These are phyloP conservation scores for Suillus cothurnatus DNA, from an alignment of 768 basidiomycete species.

Conservation along the genomic window DNA sequence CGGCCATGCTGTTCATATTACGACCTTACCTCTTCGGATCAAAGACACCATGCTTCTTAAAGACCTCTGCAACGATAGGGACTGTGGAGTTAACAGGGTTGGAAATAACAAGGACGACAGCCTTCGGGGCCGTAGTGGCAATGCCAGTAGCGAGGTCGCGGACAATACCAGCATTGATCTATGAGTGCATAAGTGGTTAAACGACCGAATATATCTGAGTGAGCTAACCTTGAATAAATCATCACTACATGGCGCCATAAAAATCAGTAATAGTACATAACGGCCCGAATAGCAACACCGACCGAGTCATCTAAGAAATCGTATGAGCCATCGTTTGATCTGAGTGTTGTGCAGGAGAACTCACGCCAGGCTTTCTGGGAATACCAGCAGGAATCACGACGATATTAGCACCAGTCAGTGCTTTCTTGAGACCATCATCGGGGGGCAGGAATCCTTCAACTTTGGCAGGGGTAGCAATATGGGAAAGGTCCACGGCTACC, in stretches of 20 bases:
- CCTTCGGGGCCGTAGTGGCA: slow-evolving; percentile 82
- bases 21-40: slow-evolving; percentile 80
- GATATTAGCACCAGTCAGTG: slow-evolving; percentile 82
- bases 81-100: slow-evolving; percentile 99
- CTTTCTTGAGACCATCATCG: slow-evolving; percentile 81
- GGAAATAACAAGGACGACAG: slow-evolving; percentile 94
- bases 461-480: slow-evolving; percentile 88
- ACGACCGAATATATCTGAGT: not conserved
- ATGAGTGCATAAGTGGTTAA: slow-evolving; percentile 13
- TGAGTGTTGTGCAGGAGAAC: slow-evolving; percentile 31
- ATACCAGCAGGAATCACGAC: slow-evolving; percentile 97
- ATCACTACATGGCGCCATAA: slow-evolving; percentile 55
- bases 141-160: slow-evolving; percentile 90
- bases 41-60: slow-evolving; percentile 91
- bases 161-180: slow-evolving; percentile 99
- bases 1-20: not conserved
- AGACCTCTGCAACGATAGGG: slow-evolving; percentile 92
- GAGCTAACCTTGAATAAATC: slow-evolving; percentile 87
- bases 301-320: slow-evolving; percentile 52
- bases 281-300: slow-evolving; percentile 16
- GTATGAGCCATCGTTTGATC: not conserved
- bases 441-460: slow-evolving; percentile 80
- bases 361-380: slow-evolving; percentile 90
- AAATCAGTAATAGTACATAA: slow-evolving; percentile 13
- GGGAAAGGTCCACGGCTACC: slow-evolving; percentile 92